Base-by-base conservation (phyloP, 495 filamentous ascomycete species). In the Neurospora sp. region DNA sequence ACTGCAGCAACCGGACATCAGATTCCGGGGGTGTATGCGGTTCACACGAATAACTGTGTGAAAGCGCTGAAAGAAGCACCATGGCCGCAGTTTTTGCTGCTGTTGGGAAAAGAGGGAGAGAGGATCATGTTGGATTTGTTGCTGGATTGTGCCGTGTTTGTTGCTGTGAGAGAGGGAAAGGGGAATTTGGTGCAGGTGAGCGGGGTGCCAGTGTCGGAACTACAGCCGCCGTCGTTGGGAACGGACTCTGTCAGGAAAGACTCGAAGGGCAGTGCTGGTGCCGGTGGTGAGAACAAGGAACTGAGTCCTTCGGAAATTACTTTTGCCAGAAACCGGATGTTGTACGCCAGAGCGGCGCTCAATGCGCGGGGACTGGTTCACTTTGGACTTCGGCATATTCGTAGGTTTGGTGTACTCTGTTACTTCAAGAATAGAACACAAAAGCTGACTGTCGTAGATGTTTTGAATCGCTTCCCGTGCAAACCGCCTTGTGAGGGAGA, bases 301-400 rank as follows among this genome's bases (percentile, higher is more conserved):
- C 78, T 79, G 61, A 81, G 81, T 8, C 88, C 85, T 5, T 90
- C 89, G 35, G 86, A 86, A 53, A 94, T 98, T 72, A 79, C 82
- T 2, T 95, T 99, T 79, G 88, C 94, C 22, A 90, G 94, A 71
- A 92, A 89, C 76, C 88, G 93, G 6, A 97, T 97, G 87, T 85
- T 98, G 41, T 98, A 98, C 80, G 91, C 93, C 27, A 88, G 88
- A 72, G 86, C 92, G 45, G 85, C 87, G 17, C 81, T 92, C 9
- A 95, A 91, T 76, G 82, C 87, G 7, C 88, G 88, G 77, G 90
- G 91, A 6, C 78, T 85, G 38, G 87, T 95, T 9, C 79, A 86
- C 7, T 92, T 92, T 82, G 95, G 96, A 22, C 81, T 98, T 42
- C 86, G 88, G 61, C 91, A 91, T 78, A 92, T 91, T 68, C 94